Conservation (phyloP, 148 eudicot genomes). For the Diospyros kaki region DNA sequence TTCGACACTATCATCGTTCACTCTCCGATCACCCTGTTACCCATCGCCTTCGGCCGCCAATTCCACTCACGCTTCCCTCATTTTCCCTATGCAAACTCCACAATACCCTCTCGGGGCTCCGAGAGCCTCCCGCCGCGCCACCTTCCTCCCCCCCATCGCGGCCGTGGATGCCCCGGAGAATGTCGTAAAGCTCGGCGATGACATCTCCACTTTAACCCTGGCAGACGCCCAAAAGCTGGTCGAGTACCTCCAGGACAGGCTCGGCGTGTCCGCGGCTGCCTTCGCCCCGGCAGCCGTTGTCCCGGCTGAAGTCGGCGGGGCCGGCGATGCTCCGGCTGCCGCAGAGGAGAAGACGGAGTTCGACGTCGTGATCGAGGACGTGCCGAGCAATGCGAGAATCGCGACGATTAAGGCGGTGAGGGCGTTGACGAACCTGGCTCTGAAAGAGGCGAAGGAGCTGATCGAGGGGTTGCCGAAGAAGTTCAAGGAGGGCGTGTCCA, state of each 20-base stretch:
- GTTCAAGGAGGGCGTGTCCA: slow-evolving; percentile 70
- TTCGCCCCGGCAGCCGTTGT: slow-evolving; percentile 59
- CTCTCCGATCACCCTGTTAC: slow-evolving; percentile 25
- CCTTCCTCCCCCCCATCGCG: slow-evolving; percentile 54
- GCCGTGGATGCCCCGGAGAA: slow-evolving; percentile 70
- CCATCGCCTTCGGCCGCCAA: slow-evolving; percentile 26
- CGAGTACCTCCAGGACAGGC: slow-evolving; percentile 69
- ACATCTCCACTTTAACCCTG: slow-evolving; percentile 54
- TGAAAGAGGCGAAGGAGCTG: slow-evolving; percentile 85
- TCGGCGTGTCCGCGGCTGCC: slow-evolving; percentile 69
- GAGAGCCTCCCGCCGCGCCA: slow-evolving; percentile 31
- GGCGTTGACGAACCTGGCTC: slow-evolving; percentile 67
- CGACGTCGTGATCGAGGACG: slow-evolving; percentile 78
- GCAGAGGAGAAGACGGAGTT: slow-evolving; percentile 93
- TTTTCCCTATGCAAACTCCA: slow-evolving; percentile 23
- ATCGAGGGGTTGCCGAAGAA: slow-evolving; percentile 94
- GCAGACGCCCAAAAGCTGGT: slow-evolving; percentile 66
- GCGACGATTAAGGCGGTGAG: slow-evolving; percentile 90
- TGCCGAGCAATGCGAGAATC: slow-evolving; percentile 74
- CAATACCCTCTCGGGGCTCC: slow-evolving; percentile 30
- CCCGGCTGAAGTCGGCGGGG: slow-evolving; percentile 28
- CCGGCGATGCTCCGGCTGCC: slow-evolving; percentile 35
- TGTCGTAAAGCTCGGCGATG: slow-evolving; percentile 43
- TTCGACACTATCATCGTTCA: slow-evolving; percentile 10
- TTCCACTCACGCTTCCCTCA: slow-evolving; percentile 10